Evolutionary conservation across 768 basidiomycete genomes (phyloP).

Genomic region (Daedaleopsis sinensis): DNA sequence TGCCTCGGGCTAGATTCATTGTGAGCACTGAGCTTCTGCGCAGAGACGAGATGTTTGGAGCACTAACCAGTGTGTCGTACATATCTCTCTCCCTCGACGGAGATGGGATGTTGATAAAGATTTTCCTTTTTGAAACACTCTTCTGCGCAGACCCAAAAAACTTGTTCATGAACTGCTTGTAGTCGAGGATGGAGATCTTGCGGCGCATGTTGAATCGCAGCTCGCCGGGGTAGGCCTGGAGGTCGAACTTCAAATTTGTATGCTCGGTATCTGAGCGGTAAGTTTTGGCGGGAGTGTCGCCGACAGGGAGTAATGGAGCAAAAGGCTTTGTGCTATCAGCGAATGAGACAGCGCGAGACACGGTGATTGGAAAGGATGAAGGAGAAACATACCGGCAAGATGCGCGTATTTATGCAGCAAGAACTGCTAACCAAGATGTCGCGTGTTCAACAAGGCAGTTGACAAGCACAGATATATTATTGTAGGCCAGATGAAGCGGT

Average conservation of each 20-base stretch:
- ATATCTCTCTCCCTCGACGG: not conserved
- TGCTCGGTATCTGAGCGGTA: not conserved
- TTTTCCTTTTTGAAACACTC: not conserved
- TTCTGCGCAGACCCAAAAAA: not conserved
- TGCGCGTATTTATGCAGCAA: not conserved
- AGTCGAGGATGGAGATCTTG: not conserved
- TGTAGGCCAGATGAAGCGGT: not conserved
- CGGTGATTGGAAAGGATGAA: not conserved
- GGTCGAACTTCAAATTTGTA: not conserved
- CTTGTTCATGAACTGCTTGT: not conserved
- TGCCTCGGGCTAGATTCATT: not conserved
- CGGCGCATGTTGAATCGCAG: slow-evolving; percentile 5
- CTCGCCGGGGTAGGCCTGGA: not conserved
- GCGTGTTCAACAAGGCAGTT: not conserved
- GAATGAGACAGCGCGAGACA: not conserved
- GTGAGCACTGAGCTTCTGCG: not conserved
- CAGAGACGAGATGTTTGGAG: not conserved
- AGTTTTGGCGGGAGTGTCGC: not conserved
- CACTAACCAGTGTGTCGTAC: slow-evolving; percentile 3
- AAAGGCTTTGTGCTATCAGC: not conserved
- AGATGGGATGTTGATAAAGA: not conserved
- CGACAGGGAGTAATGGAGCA: not conserved
- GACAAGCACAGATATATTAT: not conserved
- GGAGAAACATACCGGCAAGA: not conserved
- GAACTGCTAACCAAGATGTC: not conserved